These are phyloP conservation scores for Malassezia dermatis DNA, from an alignment of 1,284 basidiomycete species.

Conservation along the genomic window DNA sequence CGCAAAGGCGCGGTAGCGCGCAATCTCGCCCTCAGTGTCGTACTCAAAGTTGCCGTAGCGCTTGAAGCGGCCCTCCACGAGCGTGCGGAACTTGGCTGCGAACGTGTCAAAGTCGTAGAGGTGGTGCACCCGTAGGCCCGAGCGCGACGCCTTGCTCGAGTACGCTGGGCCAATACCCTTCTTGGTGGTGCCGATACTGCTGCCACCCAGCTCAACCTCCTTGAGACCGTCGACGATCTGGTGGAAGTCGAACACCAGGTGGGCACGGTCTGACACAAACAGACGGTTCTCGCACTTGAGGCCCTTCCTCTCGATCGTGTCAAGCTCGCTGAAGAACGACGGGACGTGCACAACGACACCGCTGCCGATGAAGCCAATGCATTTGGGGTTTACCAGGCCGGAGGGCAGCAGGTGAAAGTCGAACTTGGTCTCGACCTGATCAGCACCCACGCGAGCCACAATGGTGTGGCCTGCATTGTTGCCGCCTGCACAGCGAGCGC, in stretches of 20 bases:
- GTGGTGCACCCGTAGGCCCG: conserved; percentile 89
- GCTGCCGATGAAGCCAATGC: conserved; percentile 77
- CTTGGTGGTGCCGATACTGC: conserved; percentile 87
- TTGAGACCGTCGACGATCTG: conserved; percentile 98
- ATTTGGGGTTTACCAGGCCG: conserved; percentile 84
- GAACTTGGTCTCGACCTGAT: conserved; percentile 69
- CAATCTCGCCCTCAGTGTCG: conserved; percentile 91
- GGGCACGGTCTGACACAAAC: conserved; percentile 88
- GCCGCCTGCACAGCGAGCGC: conserved; percentile 90
- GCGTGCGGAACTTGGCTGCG: conserved; percentile 79
- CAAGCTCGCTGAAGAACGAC: conserved; percentile 86
- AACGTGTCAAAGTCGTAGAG: conserved; percentile 81
- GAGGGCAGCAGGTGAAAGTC: conserved; percentile 92
- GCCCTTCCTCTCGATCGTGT: conserved; percentile 69
- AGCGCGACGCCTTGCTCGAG: conserved; percentile 91
- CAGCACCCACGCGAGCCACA: conserved; percentile 64
- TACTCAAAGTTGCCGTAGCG: conserved; percentile 97
- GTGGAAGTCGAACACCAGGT: conserved; percentile 96
- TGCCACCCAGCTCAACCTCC: conserved; percentile 89
- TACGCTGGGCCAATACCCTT: conserved; percentile 97
- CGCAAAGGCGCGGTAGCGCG: conserved; percentile 77
- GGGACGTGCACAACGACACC: conserved; percentile 93
- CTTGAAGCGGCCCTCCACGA: conserved; percentile 95
- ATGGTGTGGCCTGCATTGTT: conserved; percentile 99
- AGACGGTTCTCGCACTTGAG: conserved; percentile 75